Percentiles rank a stretch among this genome's conserved stretches.
Evolutionary conservation across 2,329 filamentous ascomycete species (phyloP).

Genomic region (Metarhizium guizhouense): DNA sequence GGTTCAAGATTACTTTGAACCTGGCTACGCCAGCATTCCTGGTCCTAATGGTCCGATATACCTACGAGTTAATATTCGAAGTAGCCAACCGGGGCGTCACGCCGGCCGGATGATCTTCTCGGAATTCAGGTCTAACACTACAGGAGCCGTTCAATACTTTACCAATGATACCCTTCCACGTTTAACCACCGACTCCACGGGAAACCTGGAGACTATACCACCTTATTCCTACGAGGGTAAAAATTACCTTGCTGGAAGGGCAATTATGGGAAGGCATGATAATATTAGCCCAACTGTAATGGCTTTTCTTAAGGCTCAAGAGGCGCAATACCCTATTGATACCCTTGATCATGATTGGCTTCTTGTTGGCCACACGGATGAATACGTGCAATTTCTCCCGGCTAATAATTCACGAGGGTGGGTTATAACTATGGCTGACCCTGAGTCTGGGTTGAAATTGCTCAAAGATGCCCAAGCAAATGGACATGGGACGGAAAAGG

Average conservation of each 20-base stretch:
- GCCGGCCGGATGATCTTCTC: background rate
- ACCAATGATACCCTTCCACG: background rate
- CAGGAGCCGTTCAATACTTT: background rate
- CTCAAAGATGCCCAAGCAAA: slow-evolving; percentile 9
- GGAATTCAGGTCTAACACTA: background rate
- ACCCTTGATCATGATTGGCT: slow-evolving; percentile 20
- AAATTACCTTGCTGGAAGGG: slow-evolving; percentile 12
- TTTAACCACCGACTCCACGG: slow-evolving; percentile 13
- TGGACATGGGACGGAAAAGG: slow-evolving; percentile 11
- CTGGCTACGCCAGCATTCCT: slow-evolving; percentile 28
- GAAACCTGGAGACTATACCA: slow-evolving; percentile 30
- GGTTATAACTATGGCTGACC: slow-evolving; percentile 15
- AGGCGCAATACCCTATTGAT: slow-evolving; percentile 23
- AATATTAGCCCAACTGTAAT: slow-evolving; percentile 13
- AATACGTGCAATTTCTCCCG: slow-evolving; percentile 21
- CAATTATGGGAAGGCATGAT: slow-evolving; percentile 12
- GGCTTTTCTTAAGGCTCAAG: slow-evolving; percentile 23
- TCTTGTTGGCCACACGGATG: slow-evolving; percentile 18
- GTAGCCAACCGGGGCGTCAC: background rate
- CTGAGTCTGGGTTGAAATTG: slow-evolving; percentile 11
- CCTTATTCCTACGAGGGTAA: slow-evolving; percentile 16
- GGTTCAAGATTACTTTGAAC: slow-evolving; percentile 31
- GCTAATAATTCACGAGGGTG: slow-evolving; percentile 15
- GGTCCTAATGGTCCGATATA: slow-evolving; percentile 23
- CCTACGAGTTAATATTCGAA: slow-evolving; percentile 12